Evolutionary conservation across 805 yeast species (phyloP).

Genomic region (Spathaspora sp.): DNA sequence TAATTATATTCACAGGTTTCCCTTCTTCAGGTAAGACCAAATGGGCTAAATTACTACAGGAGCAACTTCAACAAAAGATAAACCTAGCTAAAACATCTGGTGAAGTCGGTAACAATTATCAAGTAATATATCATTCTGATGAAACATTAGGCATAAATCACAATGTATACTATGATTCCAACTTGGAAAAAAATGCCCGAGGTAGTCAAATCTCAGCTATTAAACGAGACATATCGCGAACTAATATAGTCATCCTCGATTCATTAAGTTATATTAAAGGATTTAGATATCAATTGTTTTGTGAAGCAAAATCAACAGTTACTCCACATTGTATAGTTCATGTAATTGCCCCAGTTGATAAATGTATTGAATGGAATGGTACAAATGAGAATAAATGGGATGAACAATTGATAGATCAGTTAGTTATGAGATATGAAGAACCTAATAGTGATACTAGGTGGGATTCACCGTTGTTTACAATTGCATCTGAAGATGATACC

Average conservation of each 20-base stretch:
- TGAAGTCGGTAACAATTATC: slow-evolving; percentile 51
- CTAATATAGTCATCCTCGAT: slow-evolving; percentile 78
- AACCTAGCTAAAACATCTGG: slow-evolving; percentile 28
- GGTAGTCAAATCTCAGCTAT: slow-evolving; percentile 88
- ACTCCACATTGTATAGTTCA: slow-evolving; percentile 85
- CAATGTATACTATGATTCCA: slow-evolving; percentile 64
- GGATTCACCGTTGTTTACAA: slow-evolving; percentile 88
- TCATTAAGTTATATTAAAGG: slow-evolving; percentile 90
- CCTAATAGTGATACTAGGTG: slow-evolving; percentile 83
- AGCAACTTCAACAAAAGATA: slow-evolving; percentile 45
- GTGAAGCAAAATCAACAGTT: slow-evolving; percentile 83
- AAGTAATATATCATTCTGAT: slow-evolving; percentile 71
- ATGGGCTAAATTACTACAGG: slow-evolving; percentile 57
- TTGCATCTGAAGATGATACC: slow-evolving; percentile 40
- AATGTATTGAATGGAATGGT: slow-evolving; percentile 62
- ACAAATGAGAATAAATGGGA: slow-evolving; percentile 51
- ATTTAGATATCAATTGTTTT: slow-evolving; percentile 86
- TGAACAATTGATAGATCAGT: slow-evolving; percentile 56
- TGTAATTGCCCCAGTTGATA: slow-evolving; percentile 63
- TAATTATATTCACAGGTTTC: slow-evolving; percentile 76
- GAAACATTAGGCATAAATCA: slow-evolving; percentile 72
- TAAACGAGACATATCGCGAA: slow-evolving; percentile 68
- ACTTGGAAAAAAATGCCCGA: slow-evolving; percentile 74
- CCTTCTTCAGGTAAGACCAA: slow-evolving; percentile 85
- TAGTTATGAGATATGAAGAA: slow-evolving; percentile 87